A percentile compares a stretch with the other conserved stretches of the same genome.
These are phyloP conservation scores for Phytophthora citrophthora DNA, from an alignment of 352 stramenopile genomes.

Conservation along the genomic window DNA sequence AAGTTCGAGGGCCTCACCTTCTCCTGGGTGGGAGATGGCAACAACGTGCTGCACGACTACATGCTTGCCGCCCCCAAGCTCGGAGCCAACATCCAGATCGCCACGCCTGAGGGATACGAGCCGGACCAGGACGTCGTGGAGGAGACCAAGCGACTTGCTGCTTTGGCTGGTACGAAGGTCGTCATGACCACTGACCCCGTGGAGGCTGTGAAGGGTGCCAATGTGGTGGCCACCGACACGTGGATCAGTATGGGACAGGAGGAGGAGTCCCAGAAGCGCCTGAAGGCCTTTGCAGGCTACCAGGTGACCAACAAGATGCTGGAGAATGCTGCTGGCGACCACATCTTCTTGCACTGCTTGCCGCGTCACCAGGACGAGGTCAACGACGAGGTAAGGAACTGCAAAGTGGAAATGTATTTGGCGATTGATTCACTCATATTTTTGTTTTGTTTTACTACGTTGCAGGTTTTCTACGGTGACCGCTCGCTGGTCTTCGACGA, in stretches of 20 bases:
- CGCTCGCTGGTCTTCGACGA: constrained; percentile 97
- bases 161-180: constrained; percentile 70
- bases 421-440: neutral
- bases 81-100: constrained; percentile 94
- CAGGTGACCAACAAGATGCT: constrained; percentile 95
- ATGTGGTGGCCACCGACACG: constrained; percentile 98
- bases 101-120: constrained; percentile 94
- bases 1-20: constrained; percentile 92
- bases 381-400: constrained; percentile 89
- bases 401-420: neutral
- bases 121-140: constrained; percentile 90
- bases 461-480: constrained; percentile 94
- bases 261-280: constrained; percentile 92
- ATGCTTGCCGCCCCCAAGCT: constrained; percentile 93
- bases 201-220: constrained; percentile 93
- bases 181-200: constrained; percentile 90
- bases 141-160: constrained; percentile 89
- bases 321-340: constrained; percentile 85
- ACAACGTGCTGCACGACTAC: constrained; percentile 98
- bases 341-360: constrained; percentile 98
- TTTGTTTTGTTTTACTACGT: neutral
- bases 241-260: constrained; percentile 98
- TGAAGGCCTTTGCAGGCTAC: constrained; percentile 96
- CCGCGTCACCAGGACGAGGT: constrained; percentile 97
- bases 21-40: constrained; percentile 98